Conservation (phyloP, 805 yeast species). For the Kluyveromyces aestuarii region DNA sequence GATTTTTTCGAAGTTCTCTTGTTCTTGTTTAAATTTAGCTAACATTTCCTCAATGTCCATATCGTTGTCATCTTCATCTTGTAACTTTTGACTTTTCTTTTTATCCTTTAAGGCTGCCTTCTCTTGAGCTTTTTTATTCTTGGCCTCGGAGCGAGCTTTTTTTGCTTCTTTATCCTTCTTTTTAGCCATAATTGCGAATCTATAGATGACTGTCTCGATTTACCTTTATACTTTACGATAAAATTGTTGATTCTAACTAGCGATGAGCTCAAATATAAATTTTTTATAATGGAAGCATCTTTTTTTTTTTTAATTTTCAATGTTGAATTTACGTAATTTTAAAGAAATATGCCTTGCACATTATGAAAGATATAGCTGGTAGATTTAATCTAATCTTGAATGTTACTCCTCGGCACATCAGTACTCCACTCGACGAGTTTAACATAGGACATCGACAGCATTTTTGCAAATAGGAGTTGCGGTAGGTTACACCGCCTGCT, state of each 20-base stretch:
- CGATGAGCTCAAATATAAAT: not conserved
- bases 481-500: not conserved
- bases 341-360: no score
- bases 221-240: not conserved
- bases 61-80: slow-evolving; percentile 76
- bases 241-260: not conserved
- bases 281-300: no score
- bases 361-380: no score
- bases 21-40: slow-evolving; percentile 69
- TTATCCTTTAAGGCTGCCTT: slow-evolving; percentile 71
- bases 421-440: not conserved
- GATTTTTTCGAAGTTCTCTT: slow-evolving; percentile 67
- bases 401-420: no score
- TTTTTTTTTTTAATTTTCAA: no score
- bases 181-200: slow-evolving; percentile 58
- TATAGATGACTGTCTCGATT: no score
- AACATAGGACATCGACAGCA: not conserved
- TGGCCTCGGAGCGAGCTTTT: slow-evolving; percentile 79
- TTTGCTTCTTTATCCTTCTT: slow-evolving; percentile 84
- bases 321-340: no score
- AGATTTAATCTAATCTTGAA: no score
- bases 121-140: slow-evolving; percentile 62
- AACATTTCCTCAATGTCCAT: slow-evolving; percentile 79
- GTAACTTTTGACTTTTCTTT: slow-evolving; percentile 63
- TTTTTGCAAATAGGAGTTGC: not conserved